Conservation (phyloP, 2,329 filamentous ascomycete genomes). For the Proliferodiscus dingleyae region DNA sequence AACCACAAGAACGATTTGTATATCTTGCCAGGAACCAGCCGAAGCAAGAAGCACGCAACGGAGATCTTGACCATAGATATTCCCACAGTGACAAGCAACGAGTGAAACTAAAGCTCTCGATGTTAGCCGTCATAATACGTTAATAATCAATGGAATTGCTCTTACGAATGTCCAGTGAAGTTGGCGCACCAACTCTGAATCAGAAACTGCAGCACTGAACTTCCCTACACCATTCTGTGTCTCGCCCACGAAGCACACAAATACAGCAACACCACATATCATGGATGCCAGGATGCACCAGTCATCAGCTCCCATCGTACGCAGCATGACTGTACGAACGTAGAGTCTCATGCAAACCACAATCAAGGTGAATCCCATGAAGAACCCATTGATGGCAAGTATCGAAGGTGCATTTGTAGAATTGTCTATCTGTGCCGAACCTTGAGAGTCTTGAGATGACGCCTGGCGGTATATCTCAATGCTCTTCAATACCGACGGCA, state of each 20-base stretch:
- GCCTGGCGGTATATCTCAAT: neutral
- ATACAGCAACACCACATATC: constrained; percentile 15
- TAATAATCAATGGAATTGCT: neutral
- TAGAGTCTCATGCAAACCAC: constrained; percentile 37
- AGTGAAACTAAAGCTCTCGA: constrained; percentile 31
- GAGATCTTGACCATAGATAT: constrained; percentile 44
- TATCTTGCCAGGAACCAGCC: constrained; percentile 36
- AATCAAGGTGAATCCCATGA: constrained; percentile 33
- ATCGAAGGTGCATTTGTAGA: constrained; percentile 34
- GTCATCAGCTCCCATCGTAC: constrained; percentile 43
- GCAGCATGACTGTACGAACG: constrained; percentile 40
- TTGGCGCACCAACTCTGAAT: constrained; percentile 30
- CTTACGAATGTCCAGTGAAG: constrained; percentile 34
- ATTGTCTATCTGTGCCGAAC: constrained; percentile 11
- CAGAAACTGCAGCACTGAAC: constrained; percentile 33
- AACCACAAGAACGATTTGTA: constrained; percentile 39
- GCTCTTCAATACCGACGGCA: constrained; percentile 5
- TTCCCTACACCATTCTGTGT: constrained; percentile 40
- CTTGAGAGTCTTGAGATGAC: neutral
- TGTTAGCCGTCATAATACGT: no score
- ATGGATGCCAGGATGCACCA: constrained; percentile 39
- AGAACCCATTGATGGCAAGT: constrained; percentile 35
- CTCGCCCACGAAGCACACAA: constrained; percentile 32
- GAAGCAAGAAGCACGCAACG: constrained; percentile 41
- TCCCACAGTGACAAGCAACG: constrained; percentile 38